Conservation (phyloP, 1,284 basidiomycete genomes). For the Omphalotus olearius region DNA sequence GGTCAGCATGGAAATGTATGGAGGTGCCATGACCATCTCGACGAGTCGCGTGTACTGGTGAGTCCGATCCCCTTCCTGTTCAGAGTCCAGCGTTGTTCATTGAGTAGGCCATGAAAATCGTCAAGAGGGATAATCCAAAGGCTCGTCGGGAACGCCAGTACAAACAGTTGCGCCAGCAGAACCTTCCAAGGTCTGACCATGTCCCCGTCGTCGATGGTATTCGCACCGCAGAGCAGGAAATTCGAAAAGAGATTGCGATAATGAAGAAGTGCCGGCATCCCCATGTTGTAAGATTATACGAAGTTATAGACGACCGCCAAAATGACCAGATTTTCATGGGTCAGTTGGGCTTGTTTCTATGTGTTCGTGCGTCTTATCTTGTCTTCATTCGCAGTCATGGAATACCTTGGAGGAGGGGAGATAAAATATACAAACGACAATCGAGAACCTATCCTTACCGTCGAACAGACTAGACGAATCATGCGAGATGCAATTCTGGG, state of each 20-base stretch:
- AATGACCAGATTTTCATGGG: slow-evolving; percentile 93
- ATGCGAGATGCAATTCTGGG: slow-evolving; percentile 92
- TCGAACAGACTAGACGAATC: slow-evolving; percentile 82
- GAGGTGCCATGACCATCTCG: slow-evolving; percentile 47
- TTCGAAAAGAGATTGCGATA: slow-evolving; percentile 91
- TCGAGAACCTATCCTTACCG: slow-evolving; percentile 72
- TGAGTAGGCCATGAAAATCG: slow-evolving; percentile 78
- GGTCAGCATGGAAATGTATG: slow-evolving; percentile 84
- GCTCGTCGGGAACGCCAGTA: slow-evolving; percentile 34
- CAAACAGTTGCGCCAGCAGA: slow-evolving; percentile 55
- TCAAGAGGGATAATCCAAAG: slow-evolving; percentile 35
- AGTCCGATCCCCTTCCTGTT: background rate
- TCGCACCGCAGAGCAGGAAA: slow-evolving; percentile 74
- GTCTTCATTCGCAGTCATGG: slow-evolving; percentile 65
- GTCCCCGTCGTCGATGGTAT: slow-evolving; percentile 55
- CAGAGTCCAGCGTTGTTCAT: background rate
- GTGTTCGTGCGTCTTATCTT: background rate
- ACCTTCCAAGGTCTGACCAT: slow-evolving; percentile 49
- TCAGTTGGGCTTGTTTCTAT: slow-evolving; percentile 36
- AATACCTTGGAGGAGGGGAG: slow-evolving; percentile 94
- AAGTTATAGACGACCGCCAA: slow-evolving; percentile 93
- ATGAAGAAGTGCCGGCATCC: slow-evolving; percentile 95
- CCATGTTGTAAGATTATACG: slow-evolving; percentile 87
- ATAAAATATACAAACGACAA: slow-evolving; percentile 75
- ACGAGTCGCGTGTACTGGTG: slow-evolving; percentile 9